Evolutionary conservation across 345 rosid species (phyloP), one percentile per base, ranked within the genome.

Genomic region (Salix caprea): DNA sequence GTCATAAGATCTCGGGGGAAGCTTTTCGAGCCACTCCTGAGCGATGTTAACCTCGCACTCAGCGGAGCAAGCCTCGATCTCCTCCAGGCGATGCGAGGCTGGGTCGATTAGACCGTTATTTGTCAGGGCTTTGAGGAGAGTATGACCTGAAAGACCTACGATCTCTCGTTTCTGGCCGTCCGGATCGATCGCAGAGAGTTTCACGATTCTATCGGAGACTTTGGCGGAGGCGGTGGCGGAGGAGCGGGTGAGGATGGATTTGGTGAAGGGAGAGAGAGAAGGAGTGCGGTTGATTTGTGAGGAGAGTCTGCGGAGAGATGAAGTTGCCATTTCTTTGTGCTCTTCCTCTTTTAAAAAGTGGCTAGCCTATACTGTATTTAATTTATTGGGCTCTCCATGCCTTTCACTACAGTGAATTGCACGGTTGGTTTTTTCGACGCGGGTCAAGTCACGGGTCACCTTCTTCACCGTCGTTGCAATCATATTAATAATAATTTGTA

Each of bases 31-130:
- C 98, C 97, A 93, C 72, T 96, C 99, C 90, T 96, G 87, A 3
- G 98, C 99, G 90, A 96, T 93, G 85, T 71, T 90, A 74, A 96
- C 99, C 90, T 96, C 99, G 87, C 98, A 96, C 78, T 96, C 99
- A 16, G 99, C 90, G 40, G 97, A 93, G 85, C 99, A 96, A 65
- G 99, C 99, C 15, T 96, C 99, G 88, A 96, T 93, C 67, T 96
- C 98, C 62, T 93, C 99, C 37, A 92, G 87, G 14, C 98, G 90
- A 84, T 93, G 98, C 28, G 99, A 96, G 21, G 84, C 91, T 34
- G 98, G 98, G 71, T 96, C 99, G 79, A 96, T 96, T 54, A 93
- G 80, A 15, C 97, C 94, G 69, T 79, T 71, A 80, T 93, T 91
- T 26, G 89, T 75, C 13, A 96, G 86, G 39, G 97, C 91, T 56